Evolutionary conservation across 441 rosid genomes (phyloP).

Genomic region (Erysimum pusillum): DNA sequence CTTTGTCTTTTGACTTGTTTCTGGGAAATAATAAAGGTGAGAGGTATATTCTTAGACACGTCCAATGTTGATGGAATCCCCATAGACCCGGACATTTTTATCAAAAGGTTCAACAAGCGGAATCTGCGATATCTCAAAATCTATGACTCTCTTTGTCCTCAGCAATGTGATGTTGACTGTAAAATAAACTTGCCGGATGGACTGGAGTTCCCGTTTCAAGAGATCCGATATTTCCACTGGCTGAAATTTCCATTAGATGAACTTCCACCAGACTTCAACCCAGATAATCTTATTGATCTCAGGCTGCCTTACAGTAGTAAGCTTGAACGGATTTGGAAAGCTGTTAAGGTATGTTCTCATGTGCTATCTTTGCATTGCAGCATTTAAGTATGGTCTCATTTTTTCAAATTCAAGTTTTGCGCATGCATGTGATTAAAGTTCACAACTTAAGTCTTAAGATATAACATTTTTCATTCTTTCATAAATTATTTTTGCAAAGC

Average conservation of each 20-base stretch:
- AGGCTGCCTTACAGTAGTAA: too few relatives aligned
- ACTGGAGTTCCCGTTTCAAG: too few relatives aligned
- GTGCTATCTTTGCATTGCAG: neutral
- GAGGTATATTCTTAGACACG: slow-evolving; percentile 34
- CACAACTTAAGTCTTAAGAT: too few relatives aligned
- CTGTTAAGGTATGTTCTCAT: neutral
- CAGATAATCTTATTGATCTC: too few relatives aligned
- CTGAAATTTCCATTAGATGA: too few relatives aligned
- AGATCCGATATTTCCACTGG: too few relatives aligned
- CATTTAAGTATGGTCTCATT: neutral
- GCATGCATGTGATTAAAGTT: neutral
- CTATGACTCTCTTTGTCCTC: slow-evolving; percentile 25
- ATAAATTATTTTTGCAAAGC: too few relatives aligned
- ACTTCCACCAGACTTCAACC: too few relatives aligned
- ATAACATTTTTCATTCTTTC: neutral
- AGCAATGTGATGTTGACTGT: neutral
- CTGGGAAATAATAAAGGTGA: neutral
- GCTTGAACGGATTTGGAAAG: neutral
- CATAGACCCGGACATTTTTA: neutral
- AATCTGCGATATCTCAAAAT: slow-evolving; percentile 33
- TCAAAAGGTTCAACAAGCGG: neutral
- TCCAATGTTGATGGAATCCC: neutral
- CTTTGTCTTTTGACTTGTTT: neutral
- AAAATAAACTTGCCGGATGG: too few relatives aligned
- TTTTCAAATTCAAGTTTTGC: neutral